Evolutionary conservation across 257 asterid species (phyloP), one percentile per base, ranked within the genome.

Genomic region (Prunella vulgaris): DNA sequence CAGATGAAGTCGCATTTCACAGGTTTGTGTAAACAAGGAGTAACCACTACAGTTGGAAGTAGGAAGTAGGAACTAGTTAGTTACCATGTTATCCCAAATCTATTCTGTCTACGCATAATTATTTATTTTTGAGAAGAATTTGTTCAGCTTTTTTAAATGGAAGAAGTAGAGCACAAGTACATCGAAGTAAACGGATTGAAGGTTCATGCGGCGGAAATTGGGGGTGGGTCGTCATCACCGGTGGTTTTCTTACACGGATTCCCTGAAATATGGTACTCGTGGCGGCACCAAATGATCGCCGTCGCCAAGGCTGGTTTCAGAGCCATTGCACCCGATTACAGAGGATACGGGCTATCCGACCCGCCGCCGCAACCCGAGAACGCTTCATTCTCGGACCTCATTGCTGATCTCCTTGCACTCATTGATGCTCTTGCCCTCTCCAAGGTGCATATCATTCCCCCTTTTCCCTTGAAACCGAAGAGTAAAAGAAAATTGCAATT

Each of bases 201-300:
- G 18, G 83, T 84, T 27, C 86, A 87, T 65, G 60, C 76, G 46
- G 93, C 90, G 37, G 88, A 87, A 37, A 78, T 74, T 53, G 87
- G 85, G 17, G 32, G 71, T 20, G 78, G 52, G 3, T 59, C 77
- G 0, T 68, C 75, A 51, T 84, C 90, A 64, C 76, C 80, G 64
- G 90, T 85, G 52, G 51, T 85, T 13, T 84, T 88, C 82, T 14
- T 88, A 1, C 90, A 85, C 72, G 95, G 90, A 10, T 88, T 88
- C 56, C 92, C 88, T 0, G 92, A 88, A 24, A 82, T 84, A 61
- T 85, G 89, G 89, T 85, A 85, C 72, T 85, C 95, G 35, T 87
- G 92, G 95, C 82, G 92, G 58, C 83, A 87, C 77, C 91, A 87
- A 74, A 85, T 87, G 90, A 28, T 80, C 64, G 87, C 86, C 63